Base-by-base conservation (phyloP, 176 grass and related monocot species). In the Aegilops longissima region DNA sequence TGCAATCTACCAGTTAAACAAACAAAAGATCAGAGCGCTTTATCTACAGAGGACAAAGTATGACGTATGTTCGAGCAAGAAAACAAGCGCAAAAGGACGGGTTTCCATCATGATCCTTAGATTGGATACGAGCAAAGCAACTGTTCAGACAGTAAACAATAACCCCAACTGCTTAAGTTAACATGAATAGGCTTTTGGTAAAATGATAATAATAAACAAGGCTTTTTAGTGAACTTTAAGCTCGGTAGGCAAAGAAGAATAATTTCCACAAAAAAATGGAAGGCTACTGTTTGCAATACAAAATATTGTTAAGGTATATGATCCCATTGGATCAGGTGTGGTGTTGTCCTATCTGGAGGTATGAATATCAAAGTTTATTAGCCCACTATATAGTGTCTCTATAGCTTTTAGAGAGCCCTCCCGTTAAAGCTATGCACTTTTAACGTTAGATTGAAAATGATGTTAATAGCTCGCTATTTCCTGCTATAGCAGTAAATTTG, bases 1-100 rank as follows among this genome's bases (percentile, higher is more conserved):
- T 77, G 96, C 93, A 89, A 98, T 75, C 96, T 98, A 73, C 35
- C 30, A 70, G 73, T 73, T 42, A 82, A 80, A 78, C 3, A 61
- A 83, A 80, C 9, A 85, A 23, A 23, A 45, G 29, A 51, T 29
- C 23, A 17, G 20, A 42, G 1, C 0, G 51, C 21, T 86, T 68
- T 35, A 16, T 20, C 2, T 70, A 14, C 8, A 44, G 33, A 21
- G 11, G 6, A n/a, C 30, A n/a, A 56, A 40, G 8, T 13, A 63
- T 77, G 36, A 66, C 18, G 17, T 45, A 85, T 74, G 67, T 34
- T 74, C 11, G 14, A 66, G 49, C 62, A 76, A 59, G 18, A 69
- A 75, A 84, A 85, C 31, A 35, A 33, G 35, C 30, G 56, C 45
- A 66, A 20, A 13, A 44, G 25, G 2, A 10, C 58, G 25, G 24